Conservation (phyloP, 139 green algal genomes). For the Prasinococcaceae sp. region DNA sequence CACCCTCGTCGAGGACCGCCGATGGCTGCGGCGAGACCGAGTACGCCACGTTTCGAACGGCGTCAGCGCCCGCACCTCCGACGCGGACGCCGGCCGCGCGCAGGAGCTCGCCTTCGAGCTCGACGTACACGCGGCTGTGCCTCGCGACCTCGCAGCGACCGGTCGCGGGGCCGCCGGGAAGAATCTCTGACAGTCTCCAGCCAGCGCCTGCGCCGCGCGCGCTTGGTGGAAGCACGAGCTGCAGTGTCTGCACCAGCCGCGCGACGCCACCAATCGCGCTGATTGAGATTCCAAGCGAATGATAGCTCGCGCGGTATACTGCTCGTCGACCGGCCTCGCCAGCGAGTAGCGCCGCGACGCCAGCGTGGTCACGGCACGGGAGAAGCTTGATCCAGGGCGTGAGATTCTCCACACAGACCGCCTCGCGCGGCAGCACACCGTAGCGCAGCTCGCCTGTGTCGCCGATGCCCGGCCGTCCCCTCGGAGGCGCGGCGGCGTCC, state of each 20-base stretch:
- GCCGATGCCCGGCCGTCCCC: too few species aligned
- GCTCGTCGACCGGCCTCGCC: too few species aligned
- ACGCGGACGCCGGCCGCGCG: too few species aligned
- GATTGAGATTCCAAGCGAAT: constrained; percentile 28
- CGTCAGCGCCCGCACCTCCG: too few species aligned
- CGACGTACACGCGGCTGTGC: constrained; percentile 31
- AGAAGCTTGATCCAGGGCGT: constrained; percentile 79
- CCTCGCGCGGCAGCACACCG: constrained; percentile 51
- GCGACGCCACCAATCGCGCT: not conserved
- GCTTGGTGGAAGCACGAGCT: constrained; percentile 32
- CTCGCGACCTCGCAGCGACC: constrained; percentile 24
- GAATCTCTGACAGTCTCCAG: constrained; percentile 10
- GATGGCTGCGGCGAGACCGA: too few species aligned
- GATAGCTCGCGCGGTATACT: constrained; percentile 42
- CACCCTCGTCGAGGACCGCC: too few species aligned
- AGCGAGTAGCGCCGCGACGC: constrained; percentile 31
- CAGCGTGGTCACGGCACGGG: constrained; percentile 46
- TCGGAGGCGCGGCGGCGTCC: not conserved
- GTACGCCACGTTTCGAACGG: too few species aligned
- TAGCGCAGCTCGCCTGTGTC: constrained; percentile 15
- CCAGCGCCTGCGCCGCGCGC: too few species aligned
- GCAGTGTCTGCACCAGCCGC: constrained; percentile 27
- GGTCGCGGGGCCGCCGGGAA: constrained; percentile 1
- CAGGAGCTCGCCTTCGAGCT: constrained; percentile 3
- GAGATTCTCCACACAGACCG: constrained; percentile 78